Conservation (phyloP, 768 basidiomycete species). For the Mycena polygramma region DNA sequence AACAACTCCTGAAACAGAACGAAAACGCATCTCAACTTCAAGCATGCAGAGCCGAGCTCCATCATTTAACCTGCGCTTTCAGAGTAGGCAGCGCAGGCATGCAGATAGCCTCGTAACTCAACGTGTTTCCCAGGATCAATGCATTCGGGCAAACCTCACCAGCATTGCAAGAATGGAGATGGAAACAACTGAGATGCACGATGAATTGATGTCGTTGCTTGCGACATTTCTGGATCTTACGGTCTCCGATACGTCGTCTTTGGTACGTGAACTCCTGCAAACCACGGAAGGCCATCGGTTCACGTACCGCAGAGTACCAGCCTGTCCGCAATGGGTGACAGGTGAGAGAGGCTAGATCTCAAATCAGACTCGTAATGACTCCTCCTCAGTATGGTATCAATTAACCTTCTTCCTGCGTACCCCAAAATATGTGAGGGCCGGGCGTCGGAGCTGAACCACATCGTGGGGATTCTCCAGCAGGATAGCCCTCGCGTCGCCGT, state of each 20-base stretch:
- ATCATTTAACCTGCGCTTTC: not conserved
- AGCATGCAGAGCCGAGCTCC: not conserved
- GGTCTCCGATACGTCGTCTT: not conserved
- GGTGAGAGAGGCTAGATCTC: not conserved
- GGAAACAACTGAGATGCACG: not conserved
- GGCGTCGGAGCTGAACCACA: not conserved
- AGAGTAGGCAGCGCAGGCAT: not conserved
- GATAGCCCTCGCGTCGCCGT: conserved; percentile 5
- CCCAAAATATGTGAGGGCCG: conserved; percentile 26
- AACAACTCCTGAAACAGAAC: not conserved
- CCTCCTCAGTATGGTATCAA: not conserved
- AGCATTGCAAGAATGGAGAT: not conserved
- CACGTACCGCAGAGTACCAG: not conserved
- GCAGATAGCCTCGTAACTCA: not conserved
- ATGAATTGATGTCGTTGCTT: not conserved
- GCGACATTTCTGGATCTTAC: not conserved
- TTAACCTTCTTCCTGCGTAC: conserved; percentile 10
- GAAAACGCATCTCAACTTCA: not conserved
- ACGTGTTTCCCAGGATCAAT: not conserved
- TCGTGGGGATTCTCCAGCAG: not conserved
- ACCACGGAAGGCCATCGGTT: not conserved
- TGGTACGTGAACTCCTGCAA: not conserved
- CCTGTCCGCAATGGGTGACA: not conserved
- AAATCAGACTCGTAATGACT: not conserved
- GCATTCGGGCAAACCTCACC: not conserved